Conservation (phyloP, 2,329 filamentous ascomycete genomes). For the Hypoxylon sp. region DNA sequence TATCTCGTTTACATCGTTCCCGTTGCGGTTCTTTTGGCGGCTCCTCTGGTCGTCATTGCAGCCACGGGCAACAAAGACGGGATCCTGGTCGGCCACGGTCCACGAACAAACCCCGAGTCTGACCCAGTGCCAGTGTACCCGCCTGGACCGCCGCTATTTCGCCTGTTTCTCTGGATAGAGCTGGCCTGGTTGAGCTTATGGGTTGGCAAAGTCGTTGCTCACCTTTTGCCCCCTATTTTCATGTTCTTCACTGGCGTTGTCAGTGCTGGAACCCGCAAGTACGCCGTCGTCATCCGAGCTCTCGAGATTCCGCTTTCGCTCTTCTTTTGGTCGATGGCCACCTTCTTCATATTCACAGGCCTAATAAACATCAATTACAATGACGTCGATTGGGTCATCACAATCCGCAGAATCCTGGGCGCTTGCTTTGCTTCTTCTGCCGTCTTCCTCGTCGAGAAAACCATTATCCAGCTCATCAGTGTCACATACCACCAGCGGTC, state of each 20-base stretch:
- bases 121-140: constrained; percentile 40
- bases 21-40: constrained; percentile 69
- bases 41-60: constrained; percentile 70
- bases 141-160: constrained; percentile 65
- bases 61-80: constrained; percentile 57
- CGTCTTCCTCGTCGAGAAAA: constrained; percentile 81
- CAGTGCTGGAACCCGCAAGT: constrained; percentile 77
- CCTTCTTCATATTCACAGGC: constrained; percentile 71
- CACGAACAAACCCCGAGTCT: constrained; percentile 36
- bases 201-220: constrained; percentile 74
- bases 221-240: constrained; percentile 70
- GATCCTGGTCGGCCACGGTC: constrained; percentile 54
- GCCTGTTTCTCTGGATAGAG: constrained; percentile 77
- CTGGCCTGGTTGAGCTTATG: constrained; percentile 76
- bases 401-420: constrained; percentile 73
- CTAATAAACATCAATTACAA: constrained; percentile 58
- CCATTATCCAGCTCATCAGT: constrained; percentile 84
- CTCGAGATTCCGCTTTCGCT: constrained; percentile 75
- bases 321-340: constrained; percentile 75
- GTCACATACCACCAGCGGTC: constrained; percentile 88
- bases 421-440: constrained; percentile 76
- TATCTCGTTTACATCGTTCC: constrained; percentile 78
- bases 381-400: constrained; percentile 65
- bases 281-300: constrained; percentile 73
- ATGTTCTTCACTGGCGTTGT: constrained; percentile 78